Conservation (phyloP, 495 filamentous ascomycete species). For the Aspergillus coremiiformis region DNA sequence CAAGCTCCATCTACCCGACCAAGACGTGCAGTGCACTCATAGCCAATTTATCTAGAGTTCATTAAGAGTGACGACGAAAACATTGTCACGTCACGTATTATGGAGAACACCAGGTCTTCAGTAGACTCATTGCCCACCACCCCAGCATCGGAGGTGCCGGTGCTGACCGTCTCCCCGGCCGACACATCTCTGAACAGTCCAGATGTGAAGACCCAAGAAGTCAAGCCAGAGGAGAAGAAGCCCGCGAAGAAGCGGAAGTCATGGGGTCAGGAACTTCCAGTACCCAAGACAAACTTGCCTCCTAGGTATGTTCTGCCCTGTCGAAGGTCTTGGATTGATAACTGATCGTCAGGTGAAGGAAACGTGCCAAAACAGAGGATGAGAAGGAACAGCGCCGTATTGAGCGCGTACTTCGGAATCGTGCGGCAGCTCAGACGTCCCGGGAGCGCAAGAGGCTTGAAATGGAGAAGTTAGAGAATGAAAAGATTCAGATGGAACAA, state of each 20-base stretch:
- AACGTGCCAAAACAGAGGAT: conserved; percentile 97
- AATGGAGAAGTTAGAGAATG: conserved; percentile 78
- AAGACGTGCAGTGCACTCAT: too few species aligned
- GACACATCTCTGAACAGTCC: conserved; percentile 36
- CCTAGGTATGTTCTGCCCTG: conserved; percentile 62
- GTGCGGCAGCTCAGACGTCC: conserved; percentile 90
- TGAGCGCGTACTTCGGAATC: conserved; percentile 93
- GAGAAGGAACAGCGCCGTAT: conserved; percentile 98
- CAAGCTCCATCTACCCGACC: neutral
- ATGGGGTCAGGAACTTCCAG: conserved; percentile 95
- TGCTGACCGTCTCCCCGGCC: conserved; percentile 44
- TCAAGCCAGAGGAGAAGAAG: conserved; percentile 58
- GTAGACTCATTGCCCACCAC: conserved; percentile 28
- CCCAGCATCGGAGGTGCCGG: conserved; percentile 29
- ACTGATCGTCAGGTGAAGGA: conserved; percentile 41
- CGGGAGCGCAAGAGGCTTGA: conserved; percentile 92
- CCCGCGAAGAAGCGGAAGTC: conserved; percentile 94
- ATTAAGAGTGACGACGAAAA: conserved; percentile 4
- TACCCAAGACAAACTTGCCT: conserved; percentile 93
- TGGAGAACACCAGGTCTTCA: conserved; percentile 33
- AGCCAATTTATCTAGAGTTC: neutral
- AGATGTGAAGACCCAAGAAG: conserved; percentile 23
- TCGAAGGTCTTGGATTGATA: neutral
- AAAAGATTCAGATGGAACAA: conserved; percentile 58
- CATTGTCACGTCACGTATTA: conserved; percentile 12